These are phyloP conservation scores for Carex arenaria DNA, from an alignment of 202 grass and related monocot species.

Conservation along the genomic window DNA sequence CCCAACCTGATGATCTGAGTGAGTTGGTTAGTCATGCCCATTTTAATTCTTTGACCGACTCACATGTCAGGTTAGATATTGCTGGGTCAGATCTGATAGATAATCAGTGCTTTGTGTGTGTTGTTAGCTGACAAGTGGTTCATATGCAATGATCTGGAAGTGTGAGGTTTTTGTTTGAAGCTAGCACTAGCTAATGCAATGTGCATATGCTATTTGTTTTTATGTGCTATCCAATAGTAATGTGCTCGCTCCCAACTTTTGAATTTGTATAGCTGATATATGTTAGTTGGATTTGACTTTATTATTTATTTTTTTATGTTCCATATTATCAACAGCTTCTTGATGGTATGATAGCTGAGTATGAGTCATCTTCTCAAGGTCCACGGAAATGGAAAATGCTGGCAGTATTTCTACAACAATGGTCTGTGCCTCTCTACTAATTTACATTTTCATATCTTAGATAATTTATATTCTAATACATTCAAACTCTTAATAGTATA, in stretches of 20 bases:
- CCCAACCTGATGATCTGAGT: background rate
- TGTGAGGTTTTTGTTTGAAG: background rate
- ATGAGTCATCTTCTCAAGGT: constrained; percentile 75
- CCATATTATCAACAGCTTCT: constrained; percentile 52
- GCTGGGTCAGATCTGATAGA: background rate
- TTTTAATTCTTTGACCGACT: background rate
- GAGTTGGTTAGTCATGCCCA: background rate
- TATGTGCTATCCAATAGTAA: background rate
- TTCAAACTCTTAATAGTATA: background rate
- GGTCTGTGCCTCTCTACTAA: constrained; percentile 36
- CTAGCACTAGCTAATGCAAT: background rate
- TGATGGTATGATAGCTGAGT: constrained; percentile 57
- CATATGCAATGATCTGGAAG: background rate
- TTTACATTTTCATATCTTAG: constrained; percentile 6
- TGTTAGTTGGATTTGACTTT: background rate
- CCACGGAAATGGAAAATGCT: constrained; percentile 80
- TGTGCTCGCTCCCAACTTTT: background rate
- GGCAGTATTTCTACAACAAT: constrained; percentile 65
- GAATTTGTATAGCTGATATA: background rate
- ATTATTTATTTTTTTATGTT: constrained; percentile 15
- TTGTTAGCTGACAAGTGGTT: background rate
- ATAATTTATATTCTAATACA: constrained; percentile 15
- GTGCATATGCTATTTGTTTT: background rate
- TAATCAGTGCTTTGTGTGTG: background rate
- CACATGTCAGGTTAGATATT: background rate